Evolutionary conservation across 441 rosid genomes (phyloP).

Genomic region (Brassica hybrid): DNA sequence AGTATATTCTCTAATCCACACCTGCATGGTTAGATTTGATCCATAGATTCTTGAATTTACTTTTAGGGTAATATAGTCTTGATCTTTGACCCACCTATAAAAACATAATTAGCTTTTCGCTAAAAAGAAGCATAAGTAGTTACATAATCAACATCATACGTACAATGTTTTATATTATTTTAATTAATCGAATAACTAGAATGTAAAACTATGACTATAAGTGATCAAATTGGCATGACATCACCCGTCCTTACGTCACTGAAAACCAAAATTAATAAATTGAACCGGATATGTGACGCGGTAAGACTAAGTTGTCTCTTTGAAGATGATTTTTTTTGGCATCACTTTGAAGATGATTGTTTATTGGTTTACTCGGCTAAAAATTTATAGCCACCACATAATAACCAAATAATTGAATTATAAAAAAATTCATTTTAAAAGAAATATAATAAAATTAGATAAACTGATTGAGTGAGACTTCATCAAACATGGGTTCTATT

Average conservation of each 20-base stretch:
- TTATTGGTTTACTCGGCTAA: constrained; percentile 31
- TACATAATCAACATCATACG: background rate
- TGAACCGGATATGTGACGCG: constrained; percentile 36
- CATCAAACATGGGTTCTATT: constrained; percentile 3
- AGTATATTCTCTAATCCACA: constrained; percentile 18
- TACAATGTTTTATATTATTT: background rate
- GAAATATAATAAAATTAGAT: background rate
- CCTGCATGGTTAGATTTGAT: constrained; percentile 36
- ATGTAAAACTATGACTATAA: background rate
- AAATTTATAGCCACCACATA: constrained; percentile 6
- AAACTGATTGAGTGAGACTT: background rate
- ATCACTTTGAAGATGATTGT: background rate
- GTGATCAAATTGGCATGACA: constrained; percentile 19
- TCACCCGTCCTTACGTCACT: constrained; percentile 26
- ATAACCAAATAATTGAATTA: background rate
- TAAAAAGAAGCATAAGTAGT: background rate
- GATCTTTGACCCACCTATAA: background rate
- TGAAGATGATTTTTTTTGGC: background rate
- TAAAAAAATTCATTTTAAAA: too few relatives aligned
- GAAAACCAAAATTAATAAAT: background rate
- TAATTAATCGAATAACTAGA: background rate
- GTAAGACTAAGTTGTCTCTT: background rate
- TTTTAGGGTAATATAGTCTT: background rate
- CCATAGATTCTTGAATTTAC: constrained; percentile 17
- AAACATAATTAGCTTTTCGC: background rate